Percentiles rank a stretch among this genome's conserved stretches.
Conservation (phyloP, 2,329 filamentous ascomycete species). For the Fusarium begoniae region DNA sequence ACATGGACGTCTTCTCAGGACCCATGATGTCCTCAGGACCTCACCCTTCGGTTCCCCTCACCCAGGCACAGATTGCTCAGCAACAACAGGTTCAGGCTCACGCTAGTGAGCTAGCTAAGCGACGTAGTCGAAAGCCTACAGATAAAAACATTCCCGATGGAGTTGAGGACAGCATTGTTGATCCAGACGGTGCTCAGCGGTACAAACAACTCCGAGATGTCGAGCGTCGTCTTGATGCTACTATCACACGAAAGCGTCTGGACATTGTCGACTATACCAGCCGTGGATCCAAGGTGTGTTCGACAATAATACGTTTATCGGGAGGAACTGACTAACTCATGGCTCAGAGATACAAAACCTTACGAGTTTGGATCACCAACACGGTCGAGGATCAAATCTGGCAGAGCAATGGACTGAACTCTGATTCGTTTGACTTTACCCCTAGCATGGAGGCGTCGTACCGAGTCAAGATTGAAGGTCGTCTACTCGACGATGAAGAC, state of each 20-base stretch:
- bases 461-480: conserved; percentile 90
- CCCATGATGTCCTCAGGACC: conserved; percentile 66
- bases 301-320: background rate
- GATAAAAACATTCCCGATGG: conserved; percentile 95
- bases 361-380: conserved; percentile 95
- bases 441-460: conserved; percentile 82
- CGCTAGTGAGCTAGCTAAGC: conserved; percentile 75
- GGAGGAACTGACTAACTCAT: conserved; percentile 9
- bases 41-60: conserved; percentile 61
- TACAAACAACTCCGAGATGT: conserved; percentile 88
- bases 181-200: conserved; percentile 77
- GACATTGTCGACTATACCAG: conserved; percentile 87
- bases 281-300: conserved; percentile 72
- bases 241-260: conserved; percentile 92
- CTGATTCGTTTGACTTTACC: conserved; percentile 84
- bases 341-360: conserved; percentile 75
- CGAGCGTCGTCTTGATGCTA: conserved; percentile 88
- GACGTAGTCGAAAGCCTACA: conserved; percentile 87
- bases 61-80: conserved; percentile 61
- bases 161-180: conserved; percentile 82
- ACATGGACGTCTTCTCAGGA: conserved; percentile 44
- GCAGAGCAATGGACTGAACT: conserved; percentile 76
- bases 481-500: conserved; percentile 76
- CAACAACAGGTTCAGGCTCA: conserved; percentile 62
- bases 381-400: conserved; percentile 94